Evolutionary conservation across 352 stramenopile genomes (phyloP).

Genomic region (Elongisporangium senticosum): DNA sequence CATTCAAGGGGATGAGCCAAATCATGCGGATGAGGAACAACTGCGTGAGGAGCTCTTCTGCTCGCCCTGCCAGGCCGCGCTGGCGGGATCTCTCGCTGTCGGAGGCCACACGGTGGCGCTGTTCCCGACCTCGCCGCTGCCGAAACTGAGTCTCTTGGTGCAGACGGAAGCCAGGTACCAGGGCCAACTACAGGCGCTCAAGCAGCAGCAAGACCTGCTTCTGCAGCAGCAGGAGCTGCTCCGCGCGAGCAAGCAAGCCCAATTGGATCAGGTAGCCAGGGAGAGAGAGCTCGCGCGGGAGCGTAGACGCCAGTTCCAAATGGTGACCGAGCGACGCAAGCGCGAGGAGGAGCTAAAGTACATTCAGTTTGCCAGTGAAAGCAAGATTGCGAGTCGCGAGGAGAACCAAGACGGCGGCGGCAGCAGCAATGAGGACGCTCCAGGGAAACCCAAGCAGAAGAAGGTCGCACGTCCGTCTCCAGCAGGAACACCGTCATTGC

Average conservation of each 20-base stretch:
- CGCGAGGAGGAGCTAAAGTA: conserved; percentile 43
- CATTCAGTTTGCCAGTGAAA: conserved; percentile 14
- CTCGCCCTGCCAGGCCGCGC: not conserved
- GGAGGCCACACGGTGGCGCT: not conserved
- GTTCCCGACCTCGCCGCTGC: conserved; percentile 15
- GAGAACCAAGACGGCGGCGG: conserved; percentile 6
- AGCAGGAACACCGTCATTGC: conserved; percentile 9
- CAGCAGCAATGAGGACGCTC: conserved; percentile 1
- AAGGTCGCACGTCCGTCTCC: conserved; percentile 7
- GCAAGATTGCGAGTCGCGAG: not conserved
- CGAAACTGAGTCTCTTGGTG: conserved; percentile 44
- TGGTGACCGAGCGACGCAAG: conserved; percentile 30
- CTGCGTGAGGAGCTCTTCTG: not conserved
- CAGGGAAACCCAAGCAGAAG: conserved; percentile 6
- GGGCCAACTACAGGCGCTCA: conserved; percentile 40
- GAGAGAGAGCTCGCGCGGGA: conserved; percentile 27
- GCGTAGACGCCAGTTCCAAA: conserved; percentile 28
- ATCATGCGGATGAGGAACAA: not conserved
- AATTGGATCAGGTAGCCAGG: conserved; percentile 22
- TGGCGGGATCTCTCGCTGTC: not conserved
- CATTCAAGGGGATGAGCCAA: not conserved
- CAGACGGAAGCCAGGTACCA: conserved; percentile 54
- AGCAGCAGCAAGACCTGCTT: conserved; percentile 37
- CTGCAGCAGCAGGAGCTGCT: conserved; percentile 41
- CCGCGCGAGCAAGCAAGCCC: conserved; percentile 21